These are phyloP conservation scores for Arthrobotrys iridis DNA, from an alignment of 2,329 filamentous ascomycete genomes.

Conservation along the genomic window DNA sequence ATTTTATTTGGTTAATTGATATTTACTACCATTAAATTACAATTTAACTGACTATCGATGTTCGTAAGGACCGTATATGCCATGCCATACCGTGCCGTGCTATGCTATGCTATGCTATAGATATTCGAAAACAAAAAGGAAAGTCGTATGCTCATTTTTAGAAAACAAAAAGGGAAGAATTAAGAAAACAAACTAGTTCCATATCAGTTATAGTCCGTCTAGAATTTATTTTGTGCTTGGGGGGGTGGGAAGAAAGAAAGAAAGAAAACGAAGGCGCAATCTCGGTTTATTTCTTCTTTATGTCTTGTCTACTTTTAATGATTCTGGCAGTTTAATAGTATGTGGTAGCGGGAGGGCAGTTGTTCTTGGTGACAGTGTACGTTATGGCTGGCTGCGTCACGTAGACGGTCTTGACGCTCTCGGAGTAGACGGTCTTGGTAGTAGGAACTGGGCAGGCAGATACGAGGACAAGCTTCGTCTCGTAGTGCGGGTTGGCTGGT, in stretches of 20 bases:
- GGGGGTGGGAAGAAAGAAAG: no score
- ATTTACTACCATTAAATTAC: not conserved
- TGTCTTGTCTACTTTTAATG: no score
- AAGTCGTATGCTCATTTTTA: no score
- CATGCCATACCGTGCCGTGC: not conserved
- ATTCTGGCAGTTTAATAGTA: conserved; percentile 29
- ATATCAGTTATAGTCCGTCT: no score
- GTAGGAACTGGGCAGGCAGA: conserved; percentile 38
- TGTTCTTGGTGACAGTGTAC: conserved; percentile 37
- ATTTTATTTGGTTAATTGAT: not conserved
- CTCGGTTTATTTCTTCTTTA: no score
- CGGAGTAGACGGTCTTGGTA: conserved; percentile 25
- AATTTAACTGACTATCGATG: not conserved
- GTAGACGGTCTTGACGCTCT: conserved; percentile 26
- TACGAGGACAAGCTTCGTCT: conserved; percentile 34
- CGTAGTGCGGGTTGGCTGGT: conserved; percentile 35
- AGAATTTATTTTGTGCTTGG: no score
- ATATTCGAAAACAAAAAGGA: not conserved
- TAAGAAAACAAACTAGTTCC: no score
- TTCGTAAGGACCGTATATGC: not conserved
- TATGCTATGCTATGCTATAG: not conserved
- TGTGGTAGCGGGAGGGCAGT: conserved; percentile 8
- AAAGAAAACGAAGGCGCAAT: no score
- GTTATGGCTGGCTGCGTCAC: conserved; percentile 42
- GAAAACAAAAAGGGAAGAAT: no score